Conservation (phyloP, 2,329 filamentous ascomycete genomes). For the Anthostomella pinea region DNA sequence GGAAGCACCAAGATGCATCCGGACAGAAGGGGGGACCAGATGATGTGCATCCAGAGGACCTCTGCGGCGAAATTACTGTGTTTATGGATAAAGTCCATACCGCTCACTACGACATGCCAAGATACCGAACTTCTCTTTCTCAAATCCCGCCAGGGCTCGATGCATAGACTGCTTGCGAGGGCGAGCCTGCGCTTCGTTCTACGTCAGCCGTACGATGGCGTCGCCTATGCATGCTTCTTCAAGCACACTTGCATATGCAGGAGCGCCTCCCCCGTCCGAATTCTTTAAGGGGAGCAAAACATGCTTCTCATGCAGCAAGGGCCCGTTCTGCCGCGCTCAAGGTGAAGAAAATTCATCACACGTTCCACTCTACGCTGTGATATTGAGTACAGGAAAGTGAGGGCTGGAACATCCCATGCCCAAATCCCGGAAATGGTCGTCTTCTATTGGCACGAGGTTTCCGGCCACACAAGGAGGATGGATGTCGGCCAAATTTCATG, state of each 20-base stretch:
- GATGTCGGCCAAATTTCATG: too few species aligned
- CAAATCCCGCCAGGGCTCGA: neutral
- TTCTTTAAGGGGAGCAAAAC: conserved; percentile 20
- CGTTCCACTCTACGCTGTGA: conserved; percentile 17
- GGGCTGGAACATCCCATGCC: too few species aligned
- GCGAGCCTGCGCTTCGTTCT: conserved; percentile 7
- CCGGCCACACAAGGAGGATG: too few species aligned
- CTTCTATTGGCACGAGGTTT: too few species aligned
- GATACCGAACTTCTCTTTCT: conserved; percentile 10
- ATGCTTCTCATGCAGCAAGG: conserved; percentile 3
- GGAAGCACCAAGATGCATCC: conserved; percentile 39
- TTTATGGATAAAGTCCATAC: conserved; percentile 21
- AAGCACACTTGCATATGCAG: conserved; percentile 21
- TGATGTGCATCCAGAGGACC: conserved; percentile 36
- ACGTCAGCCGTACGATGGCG: conserved; percentile 18
- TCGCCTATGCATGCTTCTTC: conserved; percentile 18
- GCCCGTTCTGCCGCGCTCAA: conserved; percentile 18
- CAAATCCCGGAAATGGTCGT: too few species aligned
- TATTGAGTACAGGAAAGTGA: too few species aligned
- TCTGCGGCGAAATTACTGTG: conserved; percentile 32
- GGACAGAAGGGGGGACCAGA: conserved; percentile 34
- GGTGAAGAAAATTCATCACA: conserved; percentile 21
- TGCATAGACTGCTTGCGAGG: too few species aligned
- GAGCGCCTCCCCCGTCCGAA: too few species aligned
- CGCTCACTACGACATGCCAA: conserved; percentile 17